A percentile compares a stretch with the other conserved stretches of the same genome.
Conservation (phyloP, 2,329 filamentous ascomycete genomes). For the Trichophyton simii region DNA sequence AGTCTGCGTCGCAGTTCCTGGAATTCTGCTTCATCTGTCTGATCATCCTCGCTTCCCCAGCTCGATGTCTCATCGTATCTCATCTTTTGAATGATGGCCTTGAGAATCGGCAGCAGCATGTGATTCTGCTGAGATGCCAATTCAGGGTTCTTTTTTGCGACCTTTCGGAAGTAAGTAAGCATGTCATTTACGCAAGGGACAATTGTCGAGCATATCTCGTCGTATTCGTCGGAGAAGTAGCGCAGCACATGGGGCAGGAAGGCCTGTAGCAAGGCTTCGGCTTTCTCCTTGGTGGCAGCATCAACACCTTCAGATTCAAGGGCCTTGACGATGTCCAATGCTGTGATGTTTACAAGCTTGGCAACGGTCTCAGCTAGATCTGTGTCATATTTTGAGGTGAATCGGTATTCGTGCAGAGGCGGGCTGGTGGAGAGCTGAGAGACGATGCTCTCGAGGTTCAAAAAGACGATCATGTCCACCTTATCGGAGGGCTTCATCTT, state of each 20-base stretch:
- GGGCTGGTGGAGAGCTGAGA: conserved; percentile 75
- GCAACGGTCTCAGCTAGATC: conserved; percentile 91
- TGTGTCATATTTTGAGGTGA: conserved; percentile 80
- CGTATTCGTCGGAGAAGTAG: conserved; percentile 95
- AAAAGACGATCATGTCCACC: conserved; percentile 80
- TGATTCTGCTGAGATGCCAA: conserved; percentile 63
- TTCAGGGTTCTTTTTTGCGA: conserved; percentile 48
- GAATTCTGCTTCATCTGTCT: conserved; percentile 95
- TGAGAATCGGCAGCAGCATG: conserved; percentile 76
- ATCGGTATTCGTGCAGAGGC: conserved; percentile 62
- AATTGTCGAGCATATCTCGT: conserved; percentile 92
- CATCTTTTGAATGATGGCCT: conserved; percentile 92
- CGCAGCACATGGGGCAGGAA: conserved; percentile 81
- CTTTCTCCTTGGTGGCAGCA: conserved; percentile 55
- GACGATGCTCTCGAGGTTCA: conserved; percentile 77
- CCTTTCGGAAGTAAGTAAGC: conserved; percentile 76
- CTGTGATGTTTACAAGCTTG: conserved; percentile 83
- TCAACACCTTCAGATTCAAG: conserved; percentile 56
- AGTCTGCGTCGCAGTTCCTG: conserved; percentile 84
- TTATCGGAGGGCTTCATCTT: conserved; percentile 95
- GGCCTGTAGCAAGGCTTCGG: conserved; percentile 66
- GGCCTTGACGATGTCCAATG: conserved; percentile 75
- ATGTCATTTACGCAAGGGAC: conserved; percentile 89
- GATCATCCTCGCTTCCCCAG: conserved; percentile 88
- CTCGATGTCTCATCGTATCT: conserved; percentile 88